Evolutionary conservation across 495 filamentous ascomycete genomes (phyloP), one percentile per base, ranked within the genome.

Genomic region (Penicillium simplicissimum): DNA sequence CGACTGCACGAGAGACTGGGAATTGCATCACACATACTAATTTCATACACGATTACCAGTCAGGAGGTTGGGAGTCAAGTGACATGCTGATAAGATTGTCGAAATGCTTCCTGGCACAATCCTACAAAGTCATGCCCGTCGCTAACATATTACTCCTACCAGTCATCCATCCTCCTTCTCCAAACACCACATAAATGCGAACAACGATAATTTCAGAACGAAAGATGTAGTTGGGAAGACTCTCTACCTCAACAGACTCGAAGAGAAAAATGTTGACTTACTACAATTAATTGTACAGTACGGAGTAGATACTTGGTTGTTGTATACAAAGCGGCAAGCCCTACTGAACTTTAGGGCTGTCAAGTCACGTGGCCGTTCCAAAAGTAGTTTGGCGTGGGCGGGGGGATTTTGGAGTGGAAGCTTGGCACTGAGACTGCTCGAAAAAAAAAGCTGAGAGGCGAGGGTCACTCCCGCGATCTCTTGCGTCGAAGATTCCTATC

Each of bases 361-460:
- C 13, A 8, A 2, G 13, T 37, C 61, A 63, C 17, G 40, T 63
- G 57, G n/a, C n/a, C n/a, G n/a, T n/a, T 8, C 31, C 45, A 15
- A 62, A 60, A 15, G 31, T 25, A 3, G 53, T 60, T 8, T 67
- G 66, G 67, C 10, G 59, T 47, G 54, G 61, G 69, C 67, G 65
- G 65, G 65, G 66, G 68, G 66, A 66, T 60, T 66, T 61, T 62
- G 68, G 63, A 65, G 66, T 53, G 58, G 28, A 64, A 65, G 63
- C 72, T 74, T 71, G 70, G 70, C 68, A 62, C 58, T 51, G 45
- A 33, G 47, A 53, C 59, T 58, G 58, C 45, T 67, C 31, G 63
- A 69, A 76, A 79, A 78, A 76, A 76, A 73, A 74, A 67, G 63
- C 67, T 43, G 51, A 58, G 59, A 53, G 51, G 58, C 35, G 64